These are phyloP conservation scores for Amoebophrya sp. DNA, from an alignment of 169 alveolate species.

Conservation along the genomic window DNA sequence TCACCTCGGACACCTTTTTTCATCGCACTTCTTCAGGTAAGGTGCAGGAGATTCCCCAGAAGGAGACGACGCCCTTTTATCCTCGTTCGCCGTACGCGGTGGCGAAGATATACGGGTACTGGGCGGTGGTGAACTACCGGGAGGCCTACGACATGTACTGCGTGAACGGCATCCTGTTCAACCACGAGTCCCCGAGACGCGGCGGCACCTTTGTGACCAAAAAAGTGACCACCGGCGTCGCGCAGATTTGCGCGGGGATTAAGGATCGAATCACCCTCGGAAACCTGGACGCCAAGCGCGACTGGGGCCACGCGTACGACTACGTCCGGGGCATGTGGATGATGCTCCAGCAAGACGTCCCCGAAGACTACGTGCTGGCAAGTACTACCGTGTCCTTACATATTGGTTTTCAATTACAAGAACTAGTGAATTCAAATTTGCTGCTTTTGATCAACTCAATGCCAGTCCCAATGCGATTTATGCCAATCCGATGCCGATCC, in stretches of 20 bases:
- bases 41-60: constrained; percentile 24
- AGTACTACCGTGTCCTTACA: constrained; percentile 20
- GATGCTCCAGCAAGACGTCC: constrained; percentile 45
- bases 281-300: constrained; percentile 50
- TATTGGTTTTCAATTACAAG: not conserved
- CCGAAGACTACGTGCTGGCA: constrained; percentile 50
- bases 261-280: constrained; percentile 15
- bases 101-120: constrained; percentile 48
- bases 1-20: too few relatives aligned
- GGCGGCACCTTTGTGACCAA: constrained; percentile 53
- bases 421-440: not conserved
- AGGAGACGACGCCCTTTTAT: constrained; percentile 58
- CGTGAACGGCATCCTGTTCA: constrained; percentile 50
- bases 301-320: constrained; percentile 66
- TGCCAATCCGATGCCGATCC: too few relatives aligned
- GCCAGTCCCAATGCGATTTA: too few relatives aligned
- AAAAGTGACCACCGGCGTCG: constrained; percentile 48
- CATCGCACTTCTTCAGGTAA: too few relatives aligned
- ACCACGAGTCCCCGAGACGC: constrained; percentile 62
- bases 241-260: constrained; percentile 35
- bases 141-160: constrained; percentile 49
- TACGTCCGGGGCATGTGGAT: constrained; percentile 54
- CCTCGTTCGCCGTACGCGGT: constrained; percentile 74
- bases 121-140: constrained; percentile 45
- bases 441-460: too few relatives aligned